These are phyloP conservation scores for Phytophthora macrochlamydospora DNA, from an alignment of 352 stramenopile genomes.

Conservation along the genomic window DNA sequence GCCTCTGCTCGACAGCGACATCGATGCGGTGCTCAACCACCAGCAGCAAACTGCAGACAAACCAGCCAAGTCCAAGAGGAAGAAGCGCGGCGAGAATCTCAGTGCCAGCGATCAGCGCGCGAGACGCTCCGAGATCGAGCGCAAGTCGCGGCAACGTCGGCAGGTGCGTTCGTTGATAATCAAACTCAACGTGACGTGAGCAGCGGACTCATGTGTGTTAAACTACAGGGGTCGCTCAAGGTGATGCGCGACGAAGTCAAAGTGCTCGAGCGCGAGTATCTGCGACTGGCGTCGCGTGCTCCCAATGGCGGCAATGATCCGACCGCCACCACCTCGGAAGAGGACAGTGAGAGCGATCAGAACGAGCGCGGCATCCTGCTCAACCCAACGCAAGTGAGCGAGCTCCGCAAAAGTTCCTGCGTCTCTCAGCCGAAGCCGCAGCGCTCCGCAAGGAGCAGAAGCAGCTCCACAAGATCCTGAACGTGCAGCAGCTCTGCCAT, in stretches of 20 bases:
- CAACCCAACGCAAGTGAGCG: slow-evolving; percentile 29
- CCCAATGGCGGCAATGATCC: slow-evolving; percentile 3
- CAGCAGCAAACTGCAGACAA: not conserved
- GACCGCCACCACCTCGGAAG: slow-evolving; percentile 7
- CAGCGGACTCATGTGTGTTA: not conserved
- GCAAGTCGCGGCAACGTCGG: slow-evolving; percentile 57
- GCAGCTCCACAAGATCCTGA: slow-evolving; percentile 51
- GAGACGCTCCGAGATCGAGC: slow-evolving; percentile 65
- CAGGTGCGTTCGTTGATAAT: slow-evolving; percentile 18
- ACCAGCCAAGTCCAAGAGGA: slow-evolving; percentile 5
- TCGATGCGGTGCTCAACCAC: slow-evolving; percentile 11
- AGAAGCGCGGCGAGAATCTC: slow-evolving; percentile 5
- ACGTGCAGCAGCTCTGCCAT: slow-evolving; percentile 62
- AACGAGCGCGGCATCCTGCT: slow-evolving; percentile 34
- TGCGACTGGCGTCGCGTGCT: slow-evolving; percentile 24
- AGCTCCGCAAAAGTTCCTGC: slow-evolving; percentile 41
- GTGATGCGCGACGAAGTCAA: slow-evolving; percentile 62
- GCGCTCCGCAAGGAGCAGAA: slow-evolving; percentile 57
- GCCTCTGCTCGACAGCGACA: slow-evolving; percentile 20
- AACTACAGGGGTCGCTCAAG: slow-evolving; percentile 42
- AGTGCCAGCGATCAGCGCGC: slow-evolving; percentile 33
- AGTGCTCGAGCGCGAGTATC: slow-evolving; percentile 51
- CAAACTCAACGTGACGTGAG: not conserved
- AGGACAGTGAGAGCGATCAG: slow-evolving; percentile 19
- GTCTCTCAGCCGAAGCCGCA: slow-evolving; percentile 44